phyloP scores from a whole-genome alignment of 2,329 filamentous ascomycete species.

The Microascus cirrosus region DNA sequence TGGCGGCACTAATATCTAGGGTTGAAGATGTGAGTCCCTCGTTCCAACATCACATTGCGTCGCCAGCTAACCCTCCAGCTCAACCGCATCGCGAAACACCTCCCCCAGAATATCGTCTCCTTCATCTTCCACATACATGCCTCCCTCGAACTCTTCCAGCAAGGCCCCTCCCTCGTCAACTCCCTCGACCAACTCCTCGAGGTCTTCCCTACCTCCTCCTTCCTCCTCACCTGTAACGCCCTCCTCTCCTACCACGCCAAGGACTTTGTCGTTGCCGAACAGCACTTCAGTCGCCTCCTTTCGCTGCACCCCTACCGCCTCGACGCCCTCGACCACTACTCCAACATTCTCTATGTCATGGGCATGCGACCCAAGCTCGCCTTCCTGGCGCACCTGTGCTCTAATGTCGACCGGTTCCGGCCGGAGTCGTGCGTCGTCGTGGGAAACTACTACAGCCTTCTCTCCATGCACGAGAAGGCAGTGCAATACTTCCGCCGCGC shows the following conservation, averaged over 20 bases:
- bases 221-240: slow-evolving; percentile 81
- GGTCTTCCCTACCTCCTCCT: slow-evolving; percentile 82
- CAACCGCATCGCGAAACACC: slow-evolving; percentile 55
- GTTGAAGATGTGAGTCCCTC: slow-evolving; percentile 63
- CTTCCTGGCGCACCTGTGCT: slow-evolving; percentile 84
- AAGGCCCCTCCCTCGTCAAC: slow-evolving; percentile 61
- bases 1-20: slow-evolving; percentile 68
- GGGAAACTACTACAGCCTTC: slow-evolving; percentile 91
- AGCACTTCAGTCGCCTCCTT: slow-evolving; percentile 67
- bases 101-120: slow-evolving; percentile 85
- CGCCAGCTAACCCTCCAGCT: slow-evolving; percentile 37
- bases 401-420: slow-evolving; percentile 86
- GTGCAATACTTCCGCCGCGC: slow-evolving; percentile 96
- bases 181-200: slow-evolving; percentile 66
- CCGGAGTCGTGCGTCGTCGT: slow-evolving; percentile 95
- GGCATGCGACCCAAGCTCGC: slow-evolving; percentile 78
- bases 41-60: neutral
- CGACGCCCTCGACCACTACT: slow-evolving; percentile 90
- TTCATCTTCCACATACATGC: slow-evolving; percentile 90
- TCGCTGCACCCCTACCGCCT: slow-evolving; percentile 65
- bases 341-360: slow-evolving; percentile 94
- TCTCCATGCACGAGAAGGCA: slow-evolving; percentile 93
- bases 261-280: slow-evolving; percentile 56
- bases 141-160: slow-evolving; percentile 84
- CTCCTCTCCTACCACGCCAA: slow-evolving; percentile 86